Conservation (phyloP, 2,329 filamentous ascomycete species). For the Penicillium digitatum region DNA sequence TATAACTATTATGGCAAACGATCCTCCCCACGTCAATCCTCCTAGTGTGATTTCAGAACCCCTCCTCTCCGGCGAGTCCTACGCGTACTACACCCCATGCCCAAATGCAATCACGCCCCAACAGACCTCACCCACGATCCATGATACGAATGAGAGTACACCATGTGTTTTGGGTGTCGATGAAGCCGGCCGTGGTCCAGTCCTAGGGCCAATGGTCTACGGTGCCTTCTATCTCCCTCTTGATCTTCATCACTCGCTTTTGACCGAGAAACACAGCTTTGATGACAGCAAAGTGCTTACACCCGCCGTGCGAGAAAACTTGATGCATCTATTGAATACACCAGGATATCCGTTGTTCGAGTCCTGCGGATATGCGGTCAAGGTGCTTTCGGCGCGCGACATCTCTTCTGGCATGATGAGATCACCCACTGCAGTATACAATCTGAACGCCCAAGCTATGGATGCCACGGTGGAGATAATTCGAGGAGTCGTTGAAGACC, state of each 20-base stretch:
- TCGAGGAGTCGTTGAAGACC: constrained; percentile 64
- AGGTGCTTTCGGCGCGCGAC: constrained; percentile 75
- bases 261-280: constrained; percentile 77
- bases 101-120: constrained; percentile 57
- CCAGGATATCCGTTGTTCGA: constrained; percentile 54
- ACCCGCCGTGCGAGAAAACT: constrained; percentile 66
- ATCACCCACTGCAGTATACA: constrained; percentile 58
- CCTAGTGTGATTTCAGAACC: constrained; percentile 60
- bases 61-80: constrained; percentile 63
- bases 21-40: constrained; percentile 32
- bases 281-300: constrained; percentile 94
- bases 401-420: constrained; percentile 76
- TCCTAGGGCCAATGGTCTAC: constrained; percentile 74
- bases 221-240: constrained; percentile 67
- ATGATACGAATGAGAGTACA: constrained; percentile 41
- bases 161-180: constrained; percentile 83
- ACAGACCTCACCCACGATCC: constrained; percentile 25
- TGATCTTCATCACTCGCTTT: constrained; percentile 64
- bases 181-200: constrained; percentile 88
- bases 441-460: constrained; percentile 93
- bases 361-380: constrained; percentile 78
- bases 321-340: constrained; percentile 71
- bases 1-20: constrained; percentile 33
- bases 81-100: constrained; percentile 67
- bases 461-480: constrained; percentile 86